Evolutionary conservation across 495 filamentous ascomycete genomes (phyloP).

Genomic region (Tetracladium marchalianum): DNA sequence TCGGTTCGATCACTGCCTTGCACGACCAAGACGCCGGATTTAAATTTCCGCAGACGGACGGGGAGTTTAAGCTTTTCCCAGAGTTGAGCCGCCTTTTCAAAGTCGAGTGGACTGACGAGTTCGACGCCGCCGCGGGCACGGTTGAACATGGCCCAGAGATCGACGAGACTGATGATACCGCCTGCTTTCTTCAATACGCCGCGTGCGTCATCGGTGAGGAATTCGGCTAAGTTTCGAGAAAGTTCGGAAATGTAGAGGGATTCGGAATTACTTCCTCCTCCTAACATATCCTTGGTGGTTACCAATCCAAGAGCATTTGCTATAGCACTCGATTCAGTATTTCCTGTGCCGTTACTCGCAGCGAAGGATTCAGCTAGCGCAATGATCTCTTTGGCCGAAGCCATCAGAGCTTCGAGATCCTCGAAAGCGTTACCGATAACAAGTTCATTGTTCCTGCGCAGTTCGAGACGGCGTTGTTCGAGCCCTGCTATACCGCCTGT

Average conservation of each 20-base stretch:
- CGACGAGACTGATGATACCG: slow-evolving; percentile 89
- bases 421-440: slow-evolving; percentile 94
- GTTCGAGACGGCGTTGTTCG: slow-evolving; percentile 71
- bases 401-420: slow-evolving; percentile 93
- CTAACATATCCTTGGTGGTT: slow-evolving; percentile 81
- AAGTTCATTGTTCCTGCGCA: slow-evolving; percentile 81
- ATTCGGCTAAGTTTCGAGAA: slow-evolving; percentile 83
- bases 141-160: slow-evolving; percentile 96
- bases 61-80: slow-evolving; percentile 88
- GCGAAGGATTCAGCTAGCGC: slow-evolving; percentile 86
- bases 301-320: slow-evolving; percentile 78
- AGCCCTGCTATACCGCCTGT: slow-evolving; percentile 87
- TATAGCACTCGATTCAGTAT: slow-evolving; percentile 69
- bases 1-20: slow-evolving; percentile 84
- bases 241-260: slow-evolving; percentile 64
- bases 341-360: slow-evolving; percentile 45
- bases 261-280: slow-evolving; percentile 33
- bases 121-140: slow-evolving; percentile 92
- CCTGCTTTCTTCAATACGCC: slow-evolving; percentile 77
- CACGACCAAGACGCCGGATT: slow-evolving; percentile 84
- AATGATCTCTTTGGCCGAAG: slow-evolving; percentile 90
- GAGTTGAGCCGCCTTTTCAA: slow-evolving; percentile 75
- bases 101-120: slow-evolving; percentile 82
- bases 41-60: slow-evolving; percentile 78
- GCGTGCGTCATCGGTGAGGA: slow-evolving; percentile 78